Evolutionary conservation across 2,329 filamentous ascomycete genomes (phyloP).

Genomic region (Chaetoscypha palmicola): DNA sequence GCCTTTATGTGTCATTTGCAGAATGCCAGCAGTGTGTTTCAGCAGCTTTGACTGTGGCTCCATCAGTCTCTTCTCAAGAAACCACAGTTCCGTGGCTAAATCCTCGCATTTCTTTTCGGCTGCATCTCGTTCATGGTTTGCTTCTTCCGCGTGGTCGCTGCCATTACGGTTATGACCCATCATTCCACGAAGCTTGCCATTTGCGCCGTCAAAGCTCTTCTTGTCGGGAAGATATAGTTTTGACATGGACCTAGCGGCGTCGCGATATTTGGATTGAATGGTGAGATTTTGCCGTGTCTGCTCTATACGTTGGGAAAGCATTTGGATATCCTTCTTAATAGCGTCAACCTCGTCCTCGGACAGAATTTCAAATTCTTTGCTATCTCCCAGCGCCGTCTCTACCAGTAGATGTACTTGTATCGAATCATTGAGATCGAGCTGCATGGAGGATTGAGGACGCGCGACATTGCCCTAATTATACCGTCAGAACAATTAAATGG

Average conservation of each 20-base stretch:
- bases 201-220: constrained; percentile 40
- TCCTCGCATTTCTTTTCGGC: constrained; percentile 81
- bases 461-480: constrained; percentile 41
- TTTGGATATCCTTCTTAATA: constrained; percentile 78
- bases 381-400: constrained; percentile 87
- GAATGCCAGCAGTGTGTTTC: constrained; percentile 84
- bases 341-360: constrained; percentile 87
- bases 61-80: constrained; percentile 69
- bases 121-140: constrained; percentile 66
- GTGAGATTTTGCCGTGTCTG: constrained; percentile 75
- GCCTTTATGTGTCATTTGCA: constrained; percentile 81
- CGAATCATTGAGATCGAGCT: constrained; percentile 58
- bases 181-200: constrained; percentile 44
- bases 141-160: constrained; percentile 41
- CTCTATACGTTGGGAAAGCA: constrained; percentile 69
- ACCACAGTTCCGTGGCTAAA: constrained; percentile 71
- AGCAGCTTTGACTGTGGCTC: constrained; percentile 69
- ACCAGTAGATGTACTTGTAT: constrained; percentile 88
- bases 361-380: constrained; percentile 75
- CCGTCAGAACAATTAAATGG: not conserved
- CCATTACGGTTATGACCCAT: constrained; percentile 37
- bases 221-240: constrained; percentile 65
- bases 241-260: constrained; percentile 82
- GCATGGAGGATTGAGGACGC: constrained; percentile 47
- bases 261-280: constrained; percentile 88